Base-by-base conservation (phyloP, 768 basidiomycete genomes). In the Royoungia palumana region DNA sequence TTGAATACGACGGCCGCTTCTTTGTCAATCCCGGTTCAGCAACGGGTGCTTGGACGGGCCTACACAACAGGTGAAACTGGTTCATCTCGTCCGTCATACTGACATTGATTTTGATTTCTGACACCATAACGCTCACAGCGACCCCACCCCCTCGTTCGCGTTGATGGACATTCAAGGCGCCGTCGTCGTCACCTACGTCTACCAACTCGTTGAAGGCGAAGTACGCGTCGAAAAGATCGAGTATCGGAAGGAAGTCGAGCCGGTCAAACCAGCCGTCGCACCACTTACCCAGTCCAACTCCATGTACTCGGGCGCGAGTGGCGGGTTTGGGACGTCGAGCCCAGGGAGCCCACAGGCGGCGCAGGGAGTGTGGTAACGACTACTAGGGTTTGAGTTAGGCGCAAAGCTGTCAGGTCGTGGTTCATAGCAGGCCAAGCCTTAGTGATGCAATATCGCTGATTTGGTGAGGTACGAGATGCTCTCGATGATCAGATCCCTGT, bases 161-260 rank as follows among this genome's bases (percentile, higher is more conserved):
- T 72, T 98, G 38, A 92, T 99, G 87, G 96, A 98, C 65, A 86
- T 99, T 30, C 96, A 99, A 70, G 96, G 96, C 5, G 83, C 91
- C 3, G 92, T 95, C 9, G 89, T 99, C 28, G 94, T 96, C 22
- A 98, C 95, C 3, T 98, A 96, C 61, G 94, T 98, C 4, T 97
- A 95, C 67, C 92, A 94, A 62, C 81, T 95, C 25, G 87, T 95
- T 38, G 92, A 94, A 36, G 89, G 91, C 35, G 93, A 94, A 67
- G 92, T 94, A 3, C 78, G 89, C n/a, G 89, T 92, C 5, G 89
- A 92, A 73, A 92, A 92, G 74, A 85, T 92, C 47, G 88, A 90
- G 65, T 90, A 83, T 73, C 74, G 86, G 50, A 87, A 85, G 58
- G 83, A 87, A 53, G 67, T 67, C 4, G 75, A 77, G 35, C 58